Percentiles rank a stretch among this genome's conserved stretches.
Evolutionary conservation across 73 alveolate species (phyloP).

Genomic region (Uronychia binucleata): DNA sequence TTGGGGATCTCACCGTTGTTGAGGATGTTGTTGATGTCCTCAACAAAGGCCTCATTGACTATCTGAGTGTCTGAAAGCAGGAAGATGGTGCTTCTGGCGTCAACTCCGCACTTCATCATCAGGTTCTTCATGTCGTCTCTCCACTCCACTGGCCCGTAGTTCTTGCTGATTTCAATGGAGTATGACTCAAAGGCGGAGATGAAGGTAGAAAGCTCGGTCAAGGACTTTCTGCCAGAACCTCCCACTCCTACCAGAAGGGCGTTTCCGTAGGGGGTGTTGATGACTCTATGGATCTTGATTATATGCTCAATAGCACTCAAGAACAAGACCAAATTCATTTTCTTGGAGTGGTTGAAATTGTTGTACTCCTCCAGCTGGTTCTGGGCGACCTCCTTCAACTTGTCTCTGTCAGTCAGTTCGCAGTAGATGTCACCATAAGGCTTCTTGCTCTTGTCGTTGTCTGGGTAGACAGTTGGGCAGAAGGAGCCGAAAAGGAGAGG

Average conservation of each 20-base stretch:
- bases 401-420: slow-evolving; percentile 85
- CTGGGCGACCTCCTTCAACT: slow-evolving; percentile 51
- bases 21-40: slow-evolving; percentile 95
- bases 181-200: slow-evolving; percentile 89
- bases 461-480: slow-evolving; percentile 87
- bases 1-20: slow-evolving; percentile 99
- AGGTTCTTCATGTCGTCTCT: slow-evolving; percentile 89
- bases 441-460: slow-evolving; percentile 74
- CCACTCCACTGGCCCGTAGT: slow-evolving; percentile 89
- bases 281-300: slow-evolving; percentile 94
- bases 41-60: slow-evolving; percentile 95
- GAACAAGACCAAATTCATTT: slow-evolving; percentile 98
- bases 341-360: slow-evolving; percentile 63
- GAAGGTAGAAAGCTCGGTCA: slow-evolving; percentile 95
- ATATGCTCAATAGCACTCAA: slow-evolving; percentile 98
- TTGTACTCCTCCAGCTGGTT: slow-evolving; percentile 71
- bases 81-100: slow-evolving; percentile 83
- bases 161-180: slow-evolving; percentile 81
- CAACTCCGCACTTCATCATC: slow-evolving; percentile 90
- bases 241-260: slow-evolving; percentile 99
- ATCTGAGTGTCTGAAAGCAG: slow-evolving; percentile 96
- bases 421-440: slow-evolving; percentile 74
- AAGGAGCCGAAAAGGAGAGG: slow-evolving; percentile 94
- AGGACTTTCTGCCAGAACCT: slow-evolving; percentile 99
- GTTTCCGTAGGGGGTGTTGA: slow-evolving; percentile 98